Evolutionary conservation across 345 rosid genomes (phyloP), one percentile per base, ranked within the genome.

Genomic region (Erysimum cheiranthoides): DNA sequence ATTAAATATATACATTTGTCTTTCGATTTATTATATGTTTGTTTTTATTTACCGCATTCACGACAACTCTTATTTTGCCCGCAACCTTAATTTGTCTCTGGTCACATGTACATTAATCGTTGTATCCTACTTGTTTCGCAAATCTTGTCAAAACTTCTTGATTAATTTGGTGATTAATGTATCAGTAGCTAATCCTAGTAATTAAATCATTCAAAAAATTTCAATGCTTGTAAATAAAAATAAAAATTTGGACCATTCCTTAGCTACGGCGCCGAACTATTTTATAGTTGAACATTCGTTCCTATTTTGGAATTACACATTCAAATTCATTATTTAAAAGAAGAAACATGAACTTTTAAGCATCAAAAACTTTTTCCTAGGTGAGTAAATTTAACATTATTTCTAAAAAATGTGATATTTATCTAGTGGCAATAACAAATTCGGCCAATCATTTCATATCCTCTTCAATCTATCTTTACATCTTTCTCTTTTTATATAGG

Each of bases 361-460:
- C 63, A 54, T 70, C 14, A 18, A 32, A 45, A 57, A 31, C 10
- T 4, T 6, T 6, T 43, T 17, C 56, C 2, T 43, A 71, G 5
- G 21, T 17, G 25, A 46, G 35, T 21, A 59, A 21, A 27, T 46
- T 46, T 6, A 18, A 34, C 5, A 45, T 56, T 31, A 11, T 30
- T 53, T 9, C 0, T 14, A 8, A 38, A 39, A 61, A 16, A 61
- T 10, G 25, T 27, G 42, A 61, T 10, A 43, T 18, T 32, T 46
- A 36, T 62, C 10, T 34, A 76, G 75, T 62, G 59, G 75, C 43
- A 77, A 63, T 63, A 56, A 77, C 52, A 56, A 63, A 62, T 36
- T 45, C 13, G 30, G 52, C 76, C 71, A 70, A 56, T 63, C 76
- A 70, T 62, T 10, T 77, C 66, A 63, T 77, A 77, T 77, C 79